Base-by-base conservation (phyloP, 2,329 filamentous ascomycete genomes). In the Emergomyces orientalis region DNA sequence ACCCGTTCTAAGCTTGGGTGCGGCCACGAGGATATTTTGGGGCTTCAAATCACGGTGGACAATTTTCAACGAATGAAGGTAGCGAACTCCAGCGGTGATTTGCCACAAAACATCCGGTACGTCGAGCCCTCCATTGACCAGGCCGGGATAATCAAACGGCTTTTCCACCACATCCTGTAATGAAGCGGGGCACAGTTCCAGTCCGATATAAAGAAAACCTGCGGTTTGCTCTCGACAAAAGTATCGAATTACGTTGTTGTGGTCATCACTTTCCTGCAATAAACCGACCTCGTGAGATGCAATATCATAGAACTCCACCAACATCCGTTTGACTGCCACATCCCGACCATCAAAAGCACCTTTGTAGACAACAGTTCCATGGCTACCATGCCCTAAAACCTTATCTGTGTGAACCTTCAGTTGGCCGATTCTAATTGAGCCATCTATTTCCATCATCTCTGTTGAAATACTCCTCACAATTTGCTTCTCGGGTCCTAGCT, bases 1-100 rank as follows among this genome's bases (percentile, higher is more conserved):
- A 1, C 73, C 71, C 0, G 69, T 71, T 45, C 75, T 75, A 27
- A 74, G 74, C 63, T 85, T 84, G 0, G 85, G 84, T 65, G 83
- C 82, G 30, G 85, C 84, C 64, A 97, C 91, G 1, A 99, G 81
- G 59, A 99, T 97, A 69, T 99, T 99, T 71, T 99, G 94, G 0
- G 94, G 94, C 74, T 99, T 99, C 70, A 99, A 84, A 72, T 99
- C 94, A 61, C 94, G 89, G 74, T 99, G 94, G 2, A 99, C 95
- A 71, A 99, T 97, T 65, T 94, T 89, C 52, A 97, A 82, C 22
- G 87, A 88, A 76, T 99, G 94, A 11, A 99, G 80, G 74, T 97
- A 92, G 63, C 88, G 87, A 37, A 99, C 84, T 43, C 94, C 94
- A 62, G 89, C 88, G 1, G 92, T 90, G 65, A 99, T 91, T 73